Percentiles rank a stretch among this genome's conserved stretches.
These are phyloP conservation scores for Isabelozyma gotoi DNA, from an alignment of 805 yeast genomes.

Conservation along the genomic window DNA sequence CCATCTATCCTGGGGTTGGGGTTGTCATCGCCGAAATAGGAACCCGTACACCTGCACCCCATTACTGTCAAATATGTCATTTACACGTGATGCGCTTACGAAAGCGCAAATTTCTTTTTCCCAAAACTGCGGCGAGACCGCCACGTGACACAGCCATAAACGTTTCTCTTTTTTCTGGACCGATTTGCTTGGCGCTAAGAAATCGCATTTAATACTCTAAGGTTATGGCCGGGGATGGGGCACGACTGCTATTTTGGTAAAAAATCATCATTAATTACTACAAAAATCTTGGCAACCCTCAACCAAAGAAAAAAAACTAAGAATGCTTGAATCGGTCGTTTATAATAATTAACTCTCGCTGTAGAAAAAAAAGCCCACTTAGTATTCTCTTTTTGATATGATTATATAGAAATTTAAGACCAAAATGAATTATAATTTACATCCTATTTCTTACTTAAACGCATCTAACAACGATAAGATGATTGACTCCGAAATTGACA, in stretches of 20 bases:
- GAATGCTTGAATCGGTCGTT: not conserved
- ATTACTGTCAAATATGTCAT: too few species aligned
- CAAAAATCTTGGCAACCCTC: not conserved
- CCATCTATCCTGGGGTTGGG: too few species aligned
- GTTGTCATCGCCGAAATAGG: too few species aligned
- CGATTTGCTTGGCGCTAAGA: not conserved
- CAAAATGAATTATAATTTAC: conserved; percentile 41
- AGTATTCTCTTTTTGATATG: not conserved
- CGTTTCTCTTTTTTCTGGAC: not conserved
- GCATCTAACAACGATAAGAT: conserved; percentile 22
- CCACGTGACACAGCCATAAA: not conserved
- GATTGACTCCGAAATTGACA: conserved; percentile 23
- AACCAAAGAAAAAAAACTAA: not conserved
- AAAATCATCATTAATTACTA: not conserved
- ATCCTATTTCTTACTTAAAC: conserved; percentile 45
- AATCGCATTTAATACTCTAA: not conserved
- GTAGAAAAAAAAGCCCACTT: not conserved
- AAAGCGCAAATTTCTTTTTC: not conserved
- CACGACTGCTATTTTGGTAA: not conserved
- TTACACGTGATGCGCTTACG: not conserved
- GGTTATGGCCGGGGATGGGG: not conserved
- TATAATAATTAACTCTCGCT: not conserved
- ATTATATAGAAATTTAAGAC: not conserved
- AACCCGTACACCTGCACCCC: not conserved
- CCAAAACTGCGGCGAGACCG: not conserved